These are phyloP conservation scores for Gaertneriomyces sp. DNA, from an alignment of 192 early-diverging fungal genomes.

Conservation along the genomic window DNA sequence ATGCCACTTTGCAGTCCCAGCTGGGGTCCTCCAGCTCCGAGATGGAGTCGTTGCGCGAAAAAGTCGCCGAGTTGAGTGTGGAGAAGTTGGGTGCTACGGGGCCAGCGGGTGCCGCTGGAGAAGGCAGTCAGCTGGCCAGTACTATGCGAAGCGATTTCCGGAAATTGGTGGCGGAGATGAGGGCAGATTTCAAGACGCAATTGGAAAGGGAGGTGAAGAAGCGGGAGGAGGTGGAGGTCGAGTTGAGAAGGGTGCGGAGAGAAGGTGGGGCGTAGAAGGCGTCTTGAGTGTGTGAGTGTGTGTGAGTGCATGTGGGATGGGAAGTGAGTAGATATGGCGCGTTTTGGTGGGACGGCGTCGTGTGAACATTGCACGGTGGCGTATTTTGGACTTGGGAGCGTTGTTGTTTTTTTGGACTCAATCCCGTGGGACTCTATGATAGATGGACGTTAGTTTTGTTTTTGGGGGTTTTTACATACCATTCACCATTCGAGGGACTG, in stretches of 20 bases:
- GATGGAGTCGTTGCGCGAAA: conserved; percentile 22
- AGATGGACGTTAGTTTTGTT: too few species aligned
- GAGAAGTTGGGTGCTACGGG: conserved; percentile 22
- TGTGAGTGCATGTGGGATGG: too few species aligned
- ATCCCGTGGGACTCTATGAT: too few species aligned
- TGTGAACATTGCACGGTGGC: too few species aligned
- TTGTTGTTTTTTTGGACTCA: too few species aligned
- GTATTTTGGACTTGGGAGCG: too few species aligned
- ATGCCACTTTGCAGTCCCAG: conserved; percentile 6
- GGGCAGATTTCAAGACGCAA: conserved; percentile 6
- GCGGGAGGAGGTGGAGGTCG: conserved; percentile 9
- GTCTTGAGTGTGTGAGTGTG: background rate
- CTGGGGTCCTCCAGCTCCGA: conserved; percentile 3
- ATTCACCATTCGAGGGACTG: too few species aligned
- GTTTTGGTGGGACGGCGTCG: too few species aligned
- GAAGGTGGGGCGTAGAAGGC: conserved; percentile 2
- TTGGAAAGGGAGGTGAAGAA: conserved; percentile 18
- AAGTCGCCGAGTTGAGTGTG: conserved; percentile 29
- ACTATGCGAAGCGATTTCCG: conserved; percentile 38
- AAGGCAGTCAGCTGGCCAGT: background rate
- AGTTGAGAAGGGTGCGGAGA: conserved; percentile 26
- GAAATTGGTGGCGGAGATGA: conserved; percentile 30
- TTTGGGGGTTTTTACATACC: too few species aligned
- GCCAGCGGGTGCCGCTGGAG: conserved; percentile 14
- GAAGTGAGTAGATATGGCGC: too few species aligned